Conservation (phyloP, 768 basidiomycete genomes). For the Agrocybe chaxingu region DNA sequence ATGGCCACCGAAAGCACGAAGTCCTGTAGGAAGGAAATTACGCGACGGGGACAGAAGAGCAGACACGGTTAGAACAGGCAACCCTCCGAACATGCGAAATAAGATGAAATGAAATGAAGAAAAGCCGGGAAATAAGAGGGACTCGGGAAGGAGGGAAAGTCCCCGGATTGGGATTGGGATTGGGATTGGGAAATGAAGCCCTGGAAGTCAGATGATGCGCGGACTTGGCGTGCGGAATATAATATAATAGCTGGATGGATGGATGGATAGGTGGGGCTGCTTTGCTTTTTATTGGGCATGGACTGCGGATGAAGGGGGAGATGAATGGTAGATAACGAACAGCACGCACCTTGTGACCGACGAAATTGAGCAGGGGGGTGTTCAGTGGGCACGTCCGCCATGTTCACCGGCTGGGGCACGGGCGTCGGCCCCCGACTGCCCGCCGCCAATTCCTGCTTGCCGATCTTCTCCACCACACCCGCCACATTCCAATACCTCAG, state of each 20-base stretch:
- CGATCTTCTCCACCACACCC: slow-evolving; percentile 68
- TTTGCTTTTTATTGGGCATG: neutral
- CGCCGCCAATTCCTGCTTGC: slow-evolving; percentile 62
- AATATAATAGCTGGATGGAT: neutral
- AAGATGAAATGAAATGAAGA: neutral
- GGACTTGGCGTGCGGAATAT: too few species aligned
- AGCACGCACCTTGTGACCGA: slow-evolving; percentile 87
- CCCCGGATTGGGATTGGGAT: neutral
- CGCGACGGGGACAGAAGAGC: too few species aligned
- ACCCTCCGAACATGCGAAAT: neutral
- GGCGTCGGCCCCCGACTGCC: slow-evolving; percentile 35
- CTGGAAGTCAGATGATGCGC: slow-evolving; percentile 4
- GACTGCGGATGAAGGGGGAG: neutral
- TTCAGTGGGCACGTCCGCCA: neutral
- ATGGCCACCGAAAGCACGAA: slow-evolving; percentile 57
- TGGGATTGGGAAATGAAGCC: too few species aligned
- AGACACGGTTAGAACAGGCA: too few species aligned
- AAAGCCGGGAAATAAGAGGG: too few species aligned
- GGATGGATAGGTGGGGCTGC: neutral
- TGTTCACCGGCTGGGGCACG: slow-evolving; percentile 39
- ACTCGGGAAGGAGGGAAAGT: neutral
- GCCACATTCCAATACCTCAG: slow-evolving; percentile 85
- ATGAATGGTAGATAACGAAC: slow-evolving; percentile 20
- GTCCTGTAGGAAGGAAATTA: slow-evolving; percentile 32
- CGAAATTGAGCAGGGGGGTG: slow-evolving; percentile 35